phyloP scores from a whole-genome alignment of 2,329 filamentous ascomycete genomes.

The Neodidymelliopsis sp. region DNA sequence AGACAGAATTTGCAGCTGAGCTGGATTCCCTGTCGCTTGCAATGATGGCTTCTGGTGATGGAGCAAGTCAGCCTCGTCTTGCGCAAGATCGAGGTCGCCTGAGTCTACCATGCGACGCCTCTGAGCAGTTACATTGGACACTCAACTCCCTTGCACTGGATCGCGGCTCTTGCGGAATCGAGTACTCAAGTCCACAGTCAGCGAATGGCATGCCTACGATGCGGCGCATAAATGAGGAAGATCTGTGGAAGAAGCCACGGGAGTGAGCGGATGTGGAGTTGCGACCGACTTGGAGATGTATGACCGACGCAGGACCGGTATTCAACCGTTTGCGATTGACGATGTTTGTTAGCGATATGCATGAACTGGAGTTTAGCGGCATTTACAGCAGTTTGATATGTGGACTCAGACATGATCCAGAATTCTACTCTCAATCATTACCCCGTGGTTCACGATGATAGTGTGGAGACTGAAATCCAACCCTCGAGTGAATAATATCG shows the following conservation, averaged over 20 bases:
- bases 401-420: slow-evolving; percentile 2
- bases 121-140: slow-evolving; percentile 47
- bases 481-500: neutral
- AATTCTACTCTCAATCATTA: slow-evolving; percentile 9
- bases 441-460: too few relatives aligned
- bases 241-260: slow-evolving; percentile 38
- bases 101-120: slow-evolving; percentile 41
- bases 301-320: neutral
- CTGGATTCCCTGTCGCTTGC: slow-evolving; percentile 43
- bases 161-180: slow-evolving; percentile 43
- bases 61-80: slow-evolving; percentile 12
- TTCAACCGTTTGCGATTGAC: slow-evolving; percentile 1
- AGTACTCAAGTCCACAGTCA: slow-evolving; percentile 33
- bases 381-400: slow-evolving; percentile 12
- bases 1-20: slow-evolving; percentile 40
- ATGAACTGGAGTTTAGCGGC: slow-evolving; percentile 15
- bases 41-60: slow-evolving; percentile 33
- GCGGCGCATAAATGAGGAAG: slow-evolving; percentile 27
- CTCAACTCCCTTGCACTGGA: slow-evolving; percentile 42
- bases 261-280: slow-evolving; percentile 5
- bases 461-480: too few relatives aligned
- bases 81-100: slow-evolving; percentile 26
- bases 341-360: slow-evolving; percentile 15
- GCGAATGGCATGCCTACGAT: slow-evolving; percentile 17
- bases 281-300: neutral